A percentile compares a stretch with the other conserved stretches of the same genome.
Evolutionary conservation across 1,139 yeast genomes (phyloP).

Genomic region (Hansenula anomala): DNA sequence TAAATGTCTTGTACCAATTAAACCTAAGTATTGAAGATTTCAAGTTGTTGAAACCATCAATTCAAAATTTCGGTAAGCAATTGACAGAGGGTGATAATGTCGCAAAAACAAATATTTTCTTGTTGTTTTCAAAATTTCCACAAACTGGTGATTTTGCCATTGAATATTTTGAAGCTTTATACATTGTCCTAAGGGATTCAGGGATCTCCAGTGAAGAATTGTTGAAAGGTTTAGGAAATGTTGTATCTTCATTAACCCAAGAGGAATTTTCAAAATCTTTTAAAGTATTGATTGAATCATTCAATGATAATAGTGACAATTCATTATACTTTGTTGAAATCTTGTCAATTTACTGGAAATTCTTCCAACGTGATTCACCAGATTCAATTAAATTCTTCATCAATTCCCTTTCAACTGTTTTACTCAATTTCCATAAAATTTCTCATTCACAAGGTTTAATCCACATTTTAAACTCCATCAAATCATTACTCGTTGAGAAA

Average conservation of each 20-base stretch:
- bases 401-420: constrained; percentile 23
- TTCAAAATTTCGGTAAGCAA: constrained; percentile 11
- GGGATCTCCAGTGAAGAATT: constrained; percentile 12
- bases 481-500: constrained; percentile 39
- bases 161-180: constrained; percentile 28
- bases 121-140: constrained; percentile 24
- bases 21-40: constrained; percentile 8
- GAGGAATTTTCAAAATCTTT: constrained; percentile 14
- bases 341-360: constrained; percentile 15
- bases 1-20: constrained; percentile 13
- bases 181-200: constrained; percentile 24
- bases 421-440: constrained; percentile 13
- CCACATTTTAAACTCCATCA: constrained; percentile 26
- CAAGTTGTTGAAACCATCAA: constrained; percentile 3
- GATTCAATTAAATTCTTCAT: constrained; percentile 21
- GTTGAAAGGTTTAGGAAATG: constrained; percentile 5
- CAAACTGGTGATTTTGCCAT: constrained; percentile 3
- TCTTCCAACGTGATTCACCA: constrained; percentile 11
- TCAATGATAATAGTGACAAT: constrained; percentile 2
- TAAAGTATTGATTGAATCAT: constrained; percentile 10
- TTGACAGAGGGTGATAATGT: constrained; percentile 3
- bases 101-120: constrained; percentile 26
- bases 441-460: constrained; percentile 6
- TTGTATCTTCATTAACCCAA: constrained; percentile 4
- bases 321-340: constrained; percentile 14